A percentile compares a stretch with the other conserved stretches of the same genome.
These are phyloP conservation scores for Aspergillus olivimuriae DNA, from an alignment of 495 filamentous ascomycete species.

Conservation along the genomic window DNA sequence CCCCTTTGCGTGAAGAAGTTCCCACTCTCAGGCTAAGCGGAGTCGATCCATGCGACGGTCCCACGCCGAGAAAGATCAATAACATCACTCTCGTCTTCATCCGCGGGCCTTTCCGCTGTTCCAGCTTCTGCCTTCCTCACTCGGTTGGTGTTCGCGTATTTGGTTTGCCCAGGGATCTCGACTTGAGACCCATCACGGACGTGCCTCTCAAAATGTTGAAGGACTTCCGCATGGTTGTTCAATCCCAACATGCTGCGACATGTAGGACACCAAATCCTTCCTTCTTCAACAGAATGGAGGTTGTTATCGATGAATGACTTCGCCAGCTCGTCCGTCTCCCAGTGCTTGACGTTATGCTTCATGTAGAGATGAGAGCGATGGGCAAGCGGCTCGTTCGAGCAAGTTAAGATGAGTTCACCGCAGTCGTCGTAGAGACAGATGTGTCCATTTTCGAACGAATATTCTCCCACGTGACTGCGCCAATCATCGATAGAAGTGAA, in stretches of 20 bases:
- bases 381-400: not conserved
- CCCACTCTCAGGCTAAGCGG: too few relatives aligned
- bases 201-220: not conserved
- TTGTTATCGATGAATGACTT: not conserved
- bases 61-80: too few relatives aligned
- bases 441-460: not conserved
- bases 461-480: not conserved
- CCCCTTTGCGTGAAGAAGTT: too few relatives aligned
- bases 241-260: not conserved
- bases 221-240: not conserved
- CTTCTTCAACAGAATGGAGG: not conserved
- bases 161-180: not conserved
- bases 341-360: not conserved
- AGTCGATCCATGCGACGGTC: too few relatives aligned
- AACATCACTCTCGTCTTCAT: not conserved
- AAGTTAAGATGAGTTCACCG: not conserved
- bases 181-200: not conserved
- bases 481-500: not conserved
- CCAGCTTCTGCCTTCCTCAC: not conserved
- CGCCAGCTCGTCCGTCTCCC: not conserved
- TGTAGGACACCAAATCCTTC: not conserved
- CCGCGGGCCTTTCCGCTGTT: not conserved
- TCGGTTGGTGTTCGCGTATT: not conserved
- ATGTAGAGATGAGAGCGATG: not conserved
- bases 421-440: not conserved